Conservation (phyloP, 192 early-diverging fungal genomes). For the Backusella parvicylindrica region DNA sequence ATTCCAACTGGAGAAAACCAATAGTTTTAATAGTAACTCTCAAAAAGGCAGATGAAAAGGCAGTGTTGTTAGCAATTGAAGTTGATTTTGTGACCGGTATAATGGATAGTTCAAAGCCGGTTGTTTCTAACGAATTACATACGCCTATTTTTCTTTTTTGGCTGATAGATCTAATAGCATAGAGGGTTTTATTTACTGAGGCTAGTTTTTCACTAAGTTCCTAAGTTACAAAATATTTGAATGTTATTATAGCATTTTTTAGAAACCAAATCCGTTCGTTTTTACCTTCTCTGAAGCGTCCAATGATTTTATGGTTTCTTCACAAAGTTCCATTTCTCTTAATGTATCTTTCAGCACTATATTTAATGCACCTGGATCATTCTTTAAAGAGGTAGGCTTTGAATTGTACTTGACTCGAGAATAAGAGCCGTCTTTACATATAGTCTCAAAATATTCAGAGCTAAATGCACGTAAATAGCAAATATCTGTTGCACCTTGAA, state of each 20-base stretch:
- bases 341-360: neutral
- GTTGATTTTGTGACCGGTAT: neutral
- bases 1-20: neutral
- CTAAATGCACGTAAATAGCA: neutral
- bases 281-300: neutral
- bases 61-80: neutral
- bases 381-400: neutral
- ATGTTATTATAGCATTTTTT: too few species aligned
- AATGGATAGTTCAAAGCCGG: neutral
- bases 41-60: neutral
- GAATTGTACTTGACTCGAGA: neutral
- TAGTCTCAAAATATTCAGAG: neutral
- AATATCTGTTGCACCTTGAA: neutral
- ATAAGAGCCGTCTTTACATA: neutral
- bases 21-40: neutral
- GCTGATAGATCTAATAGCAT: neutral
- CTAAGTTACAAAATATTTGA: too few species aligned
- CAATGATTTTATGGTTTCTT: neutral
- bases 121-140: neutral
- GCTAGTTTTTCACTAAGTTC: neutral
- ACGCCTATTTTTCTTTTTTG: neutral
- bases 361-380: neutral
- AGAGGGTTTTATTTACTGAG: constrained; percentile 1
- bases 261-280: neutral
- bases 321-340: neutral